Conservation (phyloP, 148 eudicot genomes). For the Rhododendron molle region DNA sequence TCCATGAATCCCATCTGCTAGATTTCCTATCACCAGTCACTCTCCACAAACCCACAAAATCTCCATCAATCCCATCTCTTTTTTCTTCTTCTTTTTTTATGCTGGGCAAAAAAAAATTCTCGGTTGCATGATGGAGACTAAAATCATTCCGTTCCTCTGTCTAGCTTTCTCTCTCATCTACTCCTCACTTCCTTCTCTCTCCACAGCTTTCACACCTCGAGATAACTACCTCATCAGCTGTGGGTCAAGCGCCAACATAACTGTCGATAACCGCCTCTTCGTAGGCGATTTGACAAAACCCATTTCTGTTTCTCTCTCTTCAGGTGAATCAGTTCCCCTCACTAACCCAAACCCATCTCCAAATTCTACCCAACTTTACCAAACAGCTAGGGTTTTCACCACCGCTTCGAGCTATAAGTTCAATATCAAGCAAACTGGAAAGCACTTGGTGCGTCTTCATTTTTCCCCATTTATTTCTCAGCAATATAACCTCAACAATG, state of each 20-base stretch:
- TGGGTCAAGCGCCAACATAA: conserved; percentile 49
- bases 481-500: conserved; percentile 44
- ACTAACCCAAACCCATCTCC: conserved; percentile 40
- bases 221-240: conserved; percentile 73
- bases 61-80: background rate
- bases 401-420: conserved; percentile 46
- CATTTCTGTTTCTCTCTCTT: conserved; percentile 28
- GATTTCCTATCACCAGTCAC: background rate
- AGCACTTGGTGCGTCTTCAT: conserved; percentile 78
- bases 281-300: conserved; percentile 49
- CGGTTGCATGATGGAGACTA: conserved; percentile 21
- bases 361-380: conserved; percentile 43
- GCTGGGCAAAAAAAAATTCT: background rate
- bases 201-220: conserved; percentile 42
- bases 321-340: conserved; percentile 46
- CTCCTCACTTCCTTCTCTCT: conserved; percentile 9
- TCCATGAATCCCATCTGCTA: background rate
- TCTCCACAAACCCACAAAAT: background rate
- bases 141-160: conserved; percentile 9
- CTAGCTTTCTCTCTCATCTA: conserved; percentile 7
- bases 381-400: conserved; percentile 68
- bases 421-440: conserved; percentile 41
- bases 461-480: conserved; percentile 56
- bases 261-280: conserved; percentile 46
- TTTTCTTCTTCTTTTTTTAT: background rate